phyloP scores from a whole-genome alignment of 1,139 yeast species.

The Saccharomyces hybrid region DNA sequence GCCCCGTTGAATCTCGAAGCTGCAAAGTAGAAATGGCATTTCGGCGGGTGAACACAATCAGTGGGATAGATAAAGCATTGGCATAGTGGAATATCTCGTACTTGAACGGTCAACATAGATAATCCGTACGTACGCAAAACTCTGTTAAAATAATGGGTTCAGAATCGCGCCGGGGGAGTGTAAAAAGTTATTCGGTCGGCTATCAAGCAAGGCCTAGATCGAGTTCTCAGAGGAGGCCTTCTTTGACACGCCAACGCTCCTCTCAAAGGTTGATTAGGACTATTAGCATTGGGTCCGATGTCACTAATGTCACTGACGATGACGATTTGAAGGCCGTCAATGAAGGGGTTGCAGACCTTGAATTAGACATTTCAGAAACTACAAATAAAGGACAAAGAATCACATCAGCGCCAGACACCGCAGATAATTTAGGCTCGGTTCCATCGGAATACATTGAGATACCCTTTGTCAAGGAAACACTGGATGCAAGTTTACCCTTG shows the following conservation, averaged over 20 bases:
- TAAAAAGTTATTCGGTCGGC: not conserved
- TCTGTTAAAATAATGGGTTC: not conserved
- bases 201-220: slow-evolving; percentile 16
- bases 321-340: not conserved
- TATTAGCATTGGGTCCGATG: slow-evolving; percentile 22
- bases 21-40: not conserved
- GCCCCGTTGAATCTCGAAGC: not conserved
- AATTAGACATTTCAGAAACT: slow-evolving; percentile 7
- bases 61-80: not conserved
- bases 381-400: slow-evolving; percentile 2
- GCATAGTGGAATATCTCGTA: not conserved
- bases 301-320: not conserved
- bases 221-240: slow-evolving; percentile 20
- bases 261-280: slow-evolving; percentile 28
- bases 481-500: slow-evolving; percentile 68
- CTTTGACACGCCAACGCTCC: slow-evolving; percentile 24
- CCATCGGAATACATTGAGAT: slow-evolving; percentile 24
- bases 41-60: not conserved
- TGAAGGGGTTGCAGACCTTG: slow-evolving; percentile 6
- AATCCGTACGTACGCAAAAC: not conserved
- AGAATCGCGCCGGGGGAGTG: not conserved
- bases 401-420: slow-evolving; percentile 2
- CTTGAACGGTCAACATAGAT: not conserved
- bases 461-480: slow-evolving; percentile 32
- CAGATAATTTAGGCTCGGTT: not conserved